Evolutionary conservation across 192 early-diverging fungal genomes (phyloP), one percentile per base, ranked within the genome.

Genomic region (Thoreauomyces humboldtii): DNA sequence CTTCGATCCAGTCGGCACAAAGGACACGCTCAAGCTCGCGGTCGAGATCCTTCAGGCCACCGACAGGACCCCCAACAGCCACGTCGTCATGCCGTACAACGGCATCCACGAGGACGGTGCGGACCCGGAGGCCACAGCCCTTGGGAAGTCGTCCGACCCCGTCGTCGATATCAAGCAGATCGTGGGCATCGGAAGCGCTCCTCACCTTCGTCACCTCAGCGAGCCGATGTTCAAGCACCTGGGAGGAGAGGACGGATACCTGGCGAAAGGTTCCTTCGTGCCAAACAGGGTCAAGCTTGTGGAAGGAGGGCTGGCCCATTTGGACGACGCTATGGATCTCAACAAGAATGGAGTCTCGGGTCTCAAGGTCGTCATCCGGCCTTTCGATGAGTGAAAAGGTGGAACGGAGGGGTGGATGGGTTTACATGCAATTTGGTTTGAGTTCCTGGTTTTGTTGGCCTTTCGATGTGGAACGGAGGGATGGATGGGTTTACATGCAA

Each of bases 211-310:
- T 65, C 21, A 65, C 51, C 42, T 51, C 1, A 25, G 12, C 27
- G 55, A 42, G 12, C 59, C 59, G 33, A 31, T 67, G 24, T 21
- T 25, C 12, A 57, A 59, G 21, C 17, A 59, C 15, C 47, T 54
- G 4, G 55, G 32, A 37, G 37, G 53, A 2, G 54, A 59, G 45
- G 19, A 51, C 11, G 27, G 9, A 48, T 72, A 64, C 32, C 36
- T 72, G 43, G 62, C 45, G 34, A 33, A 72, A 47, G 63, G 64
- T 14, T 24, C 35, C 27, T 46, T 72, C 43, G 34, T 43, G 62
- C 54, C 70, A 19, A 72, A 37, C 38, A 29, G 21, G 55, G 63
- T 72, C 34, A 65, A 44, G 63, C 34, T 72, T 17, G 57, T 72
- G 1, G 41, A 63, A 4, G 70, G 63, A 24, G 63, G 63, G 41